Percentiles rank a stretch among this genome's conserved stretches.
These are phyloP conservation scores for Cyclocybe aegerita DNA, from an alignment of 768 basidiomycete species.

Conservation along the genomic window DNA sequence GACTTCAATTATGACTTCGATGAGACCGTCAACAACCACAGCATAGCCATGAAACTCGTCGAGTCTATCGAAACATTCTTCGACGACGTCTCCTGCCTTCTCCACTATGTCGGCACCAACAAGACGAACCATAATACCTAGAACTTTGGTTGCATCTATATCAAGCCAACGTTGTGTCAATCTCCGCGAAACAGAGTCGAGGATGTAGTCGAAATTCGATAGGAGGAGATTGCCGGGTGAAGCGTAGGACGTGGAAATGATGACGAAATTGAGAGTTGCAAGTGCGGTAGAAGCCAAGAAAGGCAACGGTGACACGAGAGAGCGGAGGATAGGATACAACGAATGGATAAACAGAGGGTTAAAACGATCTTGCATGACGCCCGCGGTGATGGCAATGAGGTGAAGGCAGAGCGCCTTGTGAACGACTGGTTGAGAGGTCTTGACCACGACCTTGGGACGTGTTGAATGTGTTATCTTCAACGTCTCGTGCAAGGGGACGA, in stretches of 20 bases:
- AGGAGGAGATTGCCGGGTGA: constrained; percentile 85
- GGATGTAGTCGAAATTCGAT: constrained; percentile 95
- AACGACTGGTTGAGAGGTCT: constrained; percentile 56
- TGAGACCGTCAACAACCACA: constrained; percentile 78
- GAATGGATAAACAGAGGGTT: constrained; percentile 71
- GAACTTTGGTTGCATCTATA: constrained; percentile 84
- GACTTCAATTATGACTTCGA: constrained; percentile 86
- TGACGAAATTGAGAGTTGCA: constrained; percentile 68
- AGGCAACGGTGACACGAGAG: constrained; percentile 69
- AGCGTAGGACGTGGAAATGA: constrained; percentile 82
- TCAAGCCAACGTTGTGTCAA: constrained; percentile 82
- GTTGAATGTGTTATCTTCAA: constrained; percentile 44
- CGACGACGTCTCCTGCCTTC: constrained; percentile 90
- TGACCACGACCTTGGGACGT: constrained; percentile 21
- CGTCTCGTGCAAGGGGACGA: constrained; percentile 61
- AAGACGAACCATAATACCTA: constrained; percentile 80
- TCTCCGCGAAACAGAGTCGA: constrained; percentile 86
- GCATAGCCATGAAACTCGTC: constrained; percentile 97
- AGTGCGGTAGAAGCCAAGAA: constrained; percentile 76
- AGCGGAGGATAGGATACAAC: constrained; percentile 85
- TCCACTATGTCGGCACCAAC: constrained; percentile 87
- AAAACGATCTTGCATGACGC: constrained; percentile 74
- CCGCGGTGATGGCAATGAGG: constrained; percentile 66
- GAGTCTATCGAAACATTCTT: constrained; percentile 94
- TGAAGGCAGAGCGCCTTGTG: constrained; percentile 73